These are phyloP conservation scores for Penicillium sp. DNA, from an alignment of 2,329 filamentous ascomycete genomes.

Conservation along the genomic window DNA sequence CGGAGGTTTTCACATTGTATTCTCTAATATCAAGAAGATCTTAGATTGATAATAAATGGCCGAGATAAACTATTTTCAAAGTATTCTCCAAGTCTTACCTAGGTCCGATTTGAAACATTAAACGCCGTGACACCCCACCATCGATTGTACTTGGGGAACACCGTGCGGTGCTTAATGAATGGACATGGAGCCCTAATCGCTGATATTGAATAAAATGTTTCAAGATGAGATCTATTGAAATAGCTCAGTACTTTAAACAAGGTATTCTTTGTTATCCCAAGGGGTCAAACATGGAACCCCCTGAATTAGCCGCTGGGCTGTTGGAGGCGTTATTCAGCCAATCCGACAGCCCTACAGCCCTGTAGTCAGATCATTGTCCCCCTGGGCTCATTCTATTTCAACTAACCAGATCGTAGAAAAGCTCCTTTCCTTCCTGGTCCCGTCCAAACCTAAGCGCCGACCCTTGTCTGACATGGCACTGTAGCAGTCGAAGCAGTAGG, in stretches of 20 bases:
- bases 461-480: conserved; percentile 10
- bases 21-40: not conserved
- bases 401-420: not conserved
- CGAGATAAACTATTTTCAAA: no score
- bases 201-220: not conserved
- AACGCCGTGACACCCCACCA: not conserved
- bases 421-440: not conserved
- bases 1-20: not conserved
- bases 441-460: not conserved
- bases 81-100: no score
- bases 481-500: not conserved
- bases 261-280: not conserved
- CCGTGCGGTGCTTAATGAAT: not conserved
- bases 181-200: not conserved
- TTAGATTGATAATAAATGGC: not conserved
- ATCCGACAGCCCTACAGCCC: not conserved
- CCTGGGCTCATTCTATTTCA: not conserved
- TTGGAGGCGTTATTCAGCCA: conserved; percentile 1
- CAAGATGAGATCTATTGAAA: not conserved
- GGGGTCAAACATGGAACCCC: not conserved
- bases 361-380: not conserved
- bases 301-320: conserved; percentile 3
- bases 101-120: not conserved
- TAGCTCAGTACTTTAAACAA: not conserved
- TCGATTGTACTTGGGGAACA: not conserved